A percentile compares a stretch with the other conserved stretches of the same genome.
phyloP scores from a whole-genome alignment of 495 filamentous ascomycete genomes.

The Pyrenula massariospora region DNA sequence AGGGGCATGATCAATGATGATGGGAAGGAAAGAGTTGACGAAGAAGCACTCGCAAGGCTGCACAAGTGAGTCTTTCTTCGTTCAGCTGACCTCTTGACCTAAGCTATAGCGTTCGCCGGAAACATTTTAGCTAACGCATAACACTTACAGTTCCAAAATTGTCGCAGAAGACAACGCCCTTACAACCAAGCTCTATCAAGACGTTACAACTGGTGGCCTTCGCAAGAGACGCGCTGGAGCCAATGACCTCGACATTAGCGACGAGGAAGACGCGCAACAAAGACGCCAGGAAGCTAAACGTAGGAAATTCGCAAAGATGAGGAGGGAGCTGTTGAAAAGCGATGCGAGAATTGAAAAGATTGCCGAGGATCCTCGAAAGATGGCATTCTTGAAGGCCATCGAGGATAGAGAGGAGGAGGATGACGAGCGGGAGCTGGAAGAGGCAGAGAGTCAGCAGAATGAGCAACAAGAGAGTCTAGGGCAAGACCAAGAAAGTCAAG shows the following conservation, averaged over 20 bases:
- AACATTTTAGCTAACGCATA: constrained; percentile 9
- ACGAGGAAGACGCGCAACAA: constrained; percentile 74
- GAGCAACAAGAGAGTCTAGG: constrained; percentile 21
- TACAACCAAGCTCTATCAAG: constrained; percentile 79
- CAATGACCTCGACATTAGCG: constrained; percentile 68
- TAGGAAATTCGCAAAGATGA: constrained; percentile 82
- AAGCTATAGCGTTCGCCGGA: neutral
- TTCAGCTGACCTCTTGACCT: neutral
- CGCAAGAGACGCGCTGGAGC: constrained; percentile 65
- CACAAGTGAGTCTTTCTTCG: constrained; percentile 58
- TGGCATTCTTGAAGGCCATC: constrained; percentile 79
- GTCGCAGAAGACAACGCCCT: constrained; percentile 66
- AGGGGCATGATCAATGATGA: constrained; percentile 87
- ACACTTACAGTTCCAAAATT: constrained; percentile 42
- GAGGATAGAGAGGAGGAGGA: constrained; percentile 75
- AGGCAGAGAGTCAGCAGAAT: constrained; percentile 36
- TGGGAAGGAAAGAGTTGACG: constrained; percentile 60
- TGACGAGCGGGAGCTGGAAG: constrained; percentile 37
- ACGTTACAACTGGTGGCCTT: constrained; percentile 77
- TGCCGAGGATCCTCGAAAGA: constrained; percentile 78
- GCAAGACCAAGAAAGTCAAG: constrained; percentile 32
- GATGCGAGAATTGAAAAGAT: constrained; percentile 87
- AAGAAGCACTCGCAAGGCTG: constrained; percentile 69
- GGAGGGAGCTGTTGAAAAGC: constrained; percentile 73
- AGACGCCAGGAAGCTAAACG: constrained; percentile 72